Conservation (phyloP, 805 yeast genomes). For the Saccharomycopsis fermentans region DNA sequence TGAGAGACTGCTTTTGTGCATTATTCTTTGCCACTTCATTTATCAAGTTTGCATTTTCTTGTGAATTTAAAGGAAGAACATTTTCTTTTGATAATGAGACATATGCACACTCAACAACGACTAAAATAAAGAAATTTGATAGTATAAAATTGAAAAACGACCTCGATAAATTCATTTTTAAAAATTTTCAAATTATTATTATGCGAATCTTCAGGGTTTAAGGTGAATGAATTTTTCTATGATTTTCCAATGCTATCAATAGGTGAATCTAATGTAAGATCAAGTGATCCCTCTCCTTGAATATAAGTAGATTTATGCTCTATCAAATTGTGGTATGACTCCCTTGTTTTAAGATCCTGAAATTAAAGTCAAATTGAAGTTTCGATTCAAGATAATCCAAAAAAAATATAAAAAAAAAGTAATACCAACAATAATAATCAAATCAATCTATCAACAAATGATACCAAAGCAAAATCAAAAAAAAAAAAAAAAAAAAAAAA, state of each 20-base stretch:
- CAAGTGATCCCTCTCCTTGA: no score
- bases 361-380: no score
- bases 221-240: no score
- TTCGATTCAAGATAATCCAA: no score
- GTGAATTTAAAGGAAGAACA: not conserved
- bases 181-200: no score
- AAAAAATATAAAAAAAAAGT: not conserved
- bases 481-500: not conserved
- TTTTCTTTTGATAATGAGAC: not conserved
- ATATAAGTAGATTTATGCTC: no score
- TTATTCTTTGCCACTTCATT: not conserved
- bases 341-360: no score
- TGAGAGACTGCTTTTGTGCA: not conserved
- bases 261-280: no score
- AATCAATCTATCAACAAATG: not conserved
- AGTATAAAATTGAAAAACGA: not conserved
- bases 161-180: not conserved
- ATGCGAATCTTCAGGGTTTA: no score
- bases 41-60: not conserved
- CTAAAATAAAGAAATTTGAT: not conserved
- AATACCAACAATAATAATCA: no score
- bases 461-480: not conserved
- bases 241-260: not conserved
- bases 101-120: not conserved
- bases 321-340: no score